These are phyloP conservation scores for Hygrophoropsis aurantiaca DNA, from an alignment of 768 basidiomycete species.

Conservation along the genomic window DNA sequence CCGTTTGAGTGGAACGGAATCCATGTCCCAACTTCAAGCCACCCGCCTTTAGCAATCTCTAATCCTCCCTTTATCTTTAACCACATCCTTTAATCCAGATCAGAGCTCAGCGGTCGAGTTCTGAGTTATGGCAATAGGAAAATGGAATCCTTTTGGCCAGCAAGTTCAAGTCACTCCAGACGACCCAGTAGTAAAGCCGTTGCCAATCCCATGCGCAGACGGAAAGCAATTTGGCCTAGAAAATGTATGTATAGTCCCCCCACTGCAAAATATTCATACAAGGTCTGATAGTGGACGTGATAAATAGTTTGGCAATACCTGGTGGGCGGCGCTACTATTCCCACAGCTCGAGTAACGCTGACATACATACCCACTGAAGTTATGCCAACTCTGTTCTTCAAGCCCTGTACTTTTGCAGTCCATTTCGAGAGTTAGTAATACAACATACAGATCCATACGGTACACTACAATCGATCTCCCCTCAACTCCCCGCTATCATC, in stretches of 20 bases:
- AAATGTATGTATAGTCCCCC: slow-evolving; percentile 66
- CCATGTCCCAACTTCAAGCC: slow-evolving; percentile 16
- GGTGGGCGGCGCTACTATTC: slow-evolving; percentile 46
- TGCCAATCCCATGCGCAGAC: slow-evolving; percentile 57
- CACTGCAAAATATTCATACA: slow-evolving; percentile 1
- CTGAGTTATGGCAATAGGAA: slow-evolving; percentile 36
- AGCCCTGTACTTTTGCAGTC: slow-evolving; percentile 91
- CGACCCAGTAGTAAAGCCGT: slow-evolving; percentile 24
- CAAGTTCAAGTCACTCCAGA: slow-evolving; percentile 22
- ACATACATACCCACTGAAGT: slow-evolving; percentile 40
- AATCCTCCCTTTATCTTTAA: slow-evolving; percentile 5
- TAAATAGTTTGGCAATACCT: slow-evolving; percentile 90
- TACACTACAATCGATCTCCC: slow-evolving; percentile 29
- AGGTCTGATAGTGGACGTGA: slow-evolving; percentile 8
- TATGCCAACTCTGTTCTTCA: slow-evolving; percentile 99
- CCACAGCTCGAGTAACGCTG: slow-evolving; percentile 11
- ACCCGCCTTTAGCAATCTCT: slow-evolving; percentile 13
- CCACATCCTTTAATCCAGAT: neutral
- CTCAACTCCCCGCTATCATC: slow-evolving; percentile 19
- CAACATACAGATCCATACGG: slow-evolving; percentile 58
- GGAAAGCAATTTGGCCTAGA: slow-evolving; percentile 94
- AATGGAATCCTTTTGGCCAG: slow-evolving; percentile 37
- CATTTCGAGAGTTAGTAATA: slow-evolving; percentile 89
- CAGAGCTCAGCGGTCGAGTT: slow-evolving; percentile 1
- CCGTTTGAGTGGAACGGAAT: slow-evolving; percentile 12